Evolutionary conservation across 2,329 filamentous ascomycete genomes (phyloP).

Genomic region (Lecanicillium sp.): DNA sequence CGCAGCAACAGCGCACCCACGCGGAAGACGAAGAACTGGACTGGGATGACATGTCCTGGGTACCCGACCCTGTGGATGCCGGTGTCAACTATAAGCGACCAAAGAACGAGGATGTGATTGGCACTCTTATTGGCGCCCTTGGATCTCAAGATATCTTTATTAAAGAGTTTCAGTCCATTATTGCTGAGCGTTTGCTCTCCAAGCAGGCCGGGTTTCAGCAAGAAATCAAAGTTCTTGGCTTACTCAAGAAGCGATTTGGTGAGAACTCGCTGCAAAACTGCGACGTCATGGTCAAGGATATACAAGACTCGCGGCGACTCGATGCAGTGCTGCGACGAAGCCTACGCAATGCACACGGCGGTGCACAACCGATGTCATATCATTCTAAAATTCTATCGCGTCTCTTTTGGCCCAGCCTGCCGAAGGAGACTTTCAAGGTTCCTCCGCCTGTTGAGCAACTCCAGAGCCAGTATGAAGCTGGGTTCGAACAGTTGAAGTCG

Average conservation of each 20-base stretch:
- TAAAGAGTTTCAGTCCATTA: constrained; percentile 81
- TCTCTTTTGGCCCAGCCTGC: constrained; percentile 85
- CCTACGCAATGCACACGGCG: constrained; percentile 13
- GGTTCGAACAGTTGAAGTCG: constrained; percentile 74
- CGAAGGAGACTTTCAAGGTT: constrained; percentile 59
- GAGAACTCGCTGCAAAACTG: constrained; percentile 82
- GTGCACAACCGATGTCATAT: constrained; percentile 32
- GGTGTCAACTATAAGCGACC: constrained; percentile 86
- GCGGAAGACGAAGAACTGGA: constrained; percentile 65
- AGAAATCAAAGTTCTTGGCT: constrained; percentile 72
- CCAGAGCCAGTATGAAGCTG: constrained; percentile 63
- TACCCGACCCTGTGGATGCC: constrained; percentile 87
- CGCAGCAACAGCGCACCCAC: constrained; percentile 43
- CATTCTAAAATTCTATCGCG: constrained; percentile 84
- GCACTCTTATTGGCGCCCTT: constrained; percentile 79
- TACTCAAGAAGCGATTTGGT: constrained; percentile 84
- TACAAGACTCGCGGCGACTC: constrained; percentile 72
- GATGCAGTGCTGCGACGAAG: constrained; percentile 57
- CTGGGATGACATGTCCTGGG: constrained; percentile 90
- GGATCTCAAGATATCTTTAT: constrained; percentile 89
- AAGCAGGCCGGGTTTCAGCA: constrained; percentile 65
- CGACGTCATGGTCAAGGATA: constrained; percentile 95
- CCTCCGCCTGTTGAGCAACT: constrained; percentile 50
- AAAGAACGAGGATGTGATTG: constrained; percentile 84
- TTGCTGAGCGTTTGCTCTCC: constrained; percentile 72